Evolutionary conservation across 192 early-diverging fungal genomes (phyloP), one percentile per base, ranked within the genome.

Genomic region (Coemansia sp.): DNA sequence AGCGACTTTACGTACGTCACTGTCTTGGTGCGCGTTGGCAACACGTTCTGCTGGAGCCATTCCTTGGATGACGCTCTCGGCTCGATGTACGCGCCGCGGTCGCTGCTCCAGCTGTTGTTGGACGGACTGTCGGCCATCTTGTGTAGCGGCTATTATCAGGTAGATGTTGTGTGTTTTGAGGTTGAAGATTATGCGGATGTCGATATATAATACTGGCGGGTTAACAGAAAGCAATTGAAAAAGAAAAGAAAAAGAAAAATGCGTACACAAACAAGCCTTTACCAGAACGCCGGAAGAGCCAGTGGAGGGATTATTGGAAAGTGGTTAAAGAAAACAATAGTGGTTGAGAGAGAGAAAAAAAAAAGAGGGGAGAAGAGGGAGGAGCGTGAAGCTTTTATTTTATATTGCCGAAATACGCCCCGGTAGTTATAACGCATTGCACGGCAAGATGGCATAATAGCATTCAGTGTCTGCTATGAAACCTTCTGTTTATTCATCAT

Each of bases 51-150:
- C 15, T 70, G 56, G 10, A 74, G 26, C 81, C 81, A 84, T 60
- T 72, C 68, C 32, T 61, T 50, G 26, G 74, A 69, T 18, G 81
- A 84, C 13, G 76, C 73, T 15, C 65, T 48, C 12, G 73, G 81
- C 76, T 84, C 76, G 42, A 84, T 50, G 50, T 84, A 84, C 23
- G 48, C 6, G 63, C 48, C 23, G n/a, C 32, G 56, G 26, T 57
- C 56, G n/a, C 21, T 9, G 9, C 9, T 45, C 52, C 52, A 54
- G 19, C 21, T 6, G 50, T 44, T 45, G 13, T 40, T n/a, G 16
- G 26, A 54, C 18, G 52, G 26, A 54, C 16, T n/a, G 12, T 54
- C 9, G 10, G 26, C 12, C 8, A 54, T n/a, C 9, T 16, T 16
- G 16, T 7, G 12, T 12, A 54, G 16, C 18, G 52, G 52, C 18